Conservation (phyloP, 352 stramenopile genomes). For the Pythium brassicae region DNA sequence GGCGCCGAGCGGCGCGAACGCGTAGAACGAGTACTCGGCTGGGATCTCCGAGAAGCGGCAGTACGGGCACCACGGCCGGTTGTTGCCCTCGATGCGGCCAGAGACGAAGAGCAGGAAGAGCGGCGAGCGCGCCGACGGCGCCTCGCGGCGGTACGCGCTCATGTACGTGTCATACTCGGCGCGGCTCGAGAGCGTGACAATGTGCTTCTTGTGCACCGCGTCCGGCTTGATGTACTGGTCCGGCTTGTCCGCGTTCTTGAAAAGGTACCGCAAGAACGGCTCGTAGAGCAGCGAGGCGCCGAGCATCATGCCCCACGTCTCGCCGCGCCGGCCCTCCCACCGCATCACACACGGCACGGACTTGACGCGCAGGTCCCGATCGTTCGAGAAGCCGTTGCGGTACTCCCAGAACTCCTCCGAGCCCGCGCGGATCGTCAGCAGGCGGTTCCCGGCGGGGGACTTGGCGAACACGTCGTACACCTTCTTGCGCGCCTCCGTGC, state of each 20-base stretch:
- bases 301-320: slow-evolving; percentile 53
- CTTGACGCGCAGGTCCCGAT: slow-evolving; percentile 60
- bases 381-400: slow-evolving; percentile 49
- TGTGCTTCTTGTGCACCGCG: slow-evolving; percentile 42
- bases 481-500: slow-evolving; percentile 31
- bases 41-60: slow-evolving; percentile 73
- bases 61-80: slow-evolving; percentile 78
- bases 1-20: slow-evolving; percentile 52
- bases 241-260: slow-evolving; percentile 46
- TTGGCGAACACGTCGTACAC: slow-evolving; percentile 56
- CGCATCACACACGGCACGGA: slow-evolving; percentile 54
- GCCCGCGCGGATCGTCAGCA: slow-evolving; percentile 55
- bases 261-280: slow-evolving; percentile 56
- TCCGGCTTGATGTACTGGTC: slow-evolving; percentile 37
- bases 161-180: slow-evolving; percentile 36
- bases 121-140: slow-evolving; percentile 28
- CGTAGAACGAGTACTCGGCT: slow-evolving; percentile 67
- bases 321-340: slow-evolving; percentile 46
- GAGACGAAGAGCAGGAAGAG: slow-evolving; percentile 71
- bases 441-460: slow-evolving; percentile 41
- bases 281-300: slow-evolving; percentile 45
- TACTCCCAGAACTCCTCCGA: slow-evolving; percentile 48
- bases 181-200: slow-evolving; percentile 41
- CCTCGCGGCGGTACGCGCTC: slow-evolving; percentile 27
- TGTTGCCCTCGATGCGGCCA: slow-evolving; percentile 55